A percentile compares a stretch with the other conserved stretches of the same genome.
These are phyloP conservation scores for Leccinum huronense DNA, from an alignment of 1,284 basidiomycete genomes.

Conservation along the genomic window DNA sequence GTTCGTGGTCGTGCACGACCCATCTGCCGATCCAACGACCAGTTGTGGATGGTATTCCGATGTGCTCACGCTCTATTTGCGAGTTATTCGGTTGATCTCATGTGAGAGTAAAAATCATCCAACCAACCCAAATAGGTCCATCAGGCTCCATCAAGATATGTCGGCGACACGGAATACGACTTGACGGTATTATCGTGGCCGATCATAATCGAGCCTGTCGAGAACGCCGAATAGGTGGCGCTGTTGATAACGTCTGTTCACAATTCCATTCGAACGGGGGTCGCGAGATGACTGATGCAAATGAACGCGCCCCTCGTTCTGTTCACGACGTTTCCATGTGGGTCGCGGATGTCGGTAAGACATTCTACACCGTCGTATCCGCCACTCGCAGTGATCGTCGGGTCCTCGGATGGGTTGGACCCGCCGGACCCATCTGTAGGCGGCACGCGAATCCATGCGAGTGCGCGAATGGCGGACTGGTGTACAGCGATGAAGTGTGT, in stretches of 20 bases:
- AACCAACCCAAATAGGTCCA: conserved; percentile 75
- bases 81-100: background rate
- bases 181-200: conserved; percentile 80
- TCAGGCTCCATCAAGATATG: conserved; percentile 68
- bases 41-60: conserved; percentile 88
- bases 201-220: conserved; percentile 66
- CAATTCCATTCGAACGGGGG: background rate
- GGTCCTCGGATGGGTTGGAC: conserved; percentile 50
- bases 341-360: conserved; percentile 72
- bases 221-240: conserved; percentile 62
- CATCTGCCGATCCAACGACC: conserved; percentile 79
- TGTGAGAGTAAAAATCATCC: background rate
- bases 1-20: conserved; percentile 72
- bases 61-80: conserved; percentile 58
- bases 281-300: background rate
- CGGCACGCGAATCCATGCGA: conserved; percentile 72
- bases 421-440: conserved; percentile 48
- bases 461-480: conserved; percentile 72
- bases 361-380: conserved; percentile 77
- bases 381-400: conserved; percentile 69
- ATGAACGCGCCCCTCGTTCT: conserved; percentile 62
- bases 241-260: conserved; percentile 65
- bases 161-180: conserved; percentile 67
- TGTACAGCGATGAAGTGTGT: conserved; percentile 71
- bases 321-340: conserved; percentile 61